Evolutionary conservation across 148 eudicot genomes (phyloP), one percentile per base, ranked within the genome.

Genomic region (Drosera capensis): DNA sequence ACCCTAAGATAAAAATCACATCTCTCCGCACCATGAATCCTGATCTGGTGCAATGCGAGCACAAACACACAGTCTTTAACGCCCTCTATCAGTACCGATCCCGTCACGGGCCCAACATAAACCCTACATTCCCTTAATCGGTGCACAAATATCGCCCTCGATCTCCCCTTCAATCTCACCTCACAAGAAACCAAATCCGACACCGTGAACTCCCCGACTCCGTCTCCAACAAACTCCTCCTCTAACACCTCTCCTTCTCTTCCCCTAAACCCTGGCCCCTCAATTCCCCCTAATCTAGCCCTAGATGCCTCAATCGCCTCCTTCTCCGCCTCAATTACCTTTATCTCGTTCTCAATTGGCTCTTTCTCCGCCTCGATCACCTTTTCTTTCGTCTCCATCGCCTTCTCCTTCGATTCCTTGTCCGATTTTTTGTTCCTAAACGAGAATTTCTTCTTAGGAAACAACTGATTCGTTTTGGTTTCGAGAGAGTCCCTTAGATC

Each of bases 11-110:
- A 79, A 57, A 82, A 82, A 49, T 82, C 94, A 72, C 85, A 69
- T 9, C 34, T 49, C 36, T 51, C 76, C 1, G 96, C 88, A 60
- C 71, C 68, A 70, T 82, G 96, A 60, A 82, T 67, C 79, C 96
- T 69, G 21, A 86, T 82, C 55, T 86, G 96, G 58, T 86, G 96
- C 7, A 94, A 86, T 0, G 94, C 94, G 68, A 86, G 44, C 43
- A 78, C 68, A 24, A 82, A 74, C 14, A 72, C 65, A 57, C 82
- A 79, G 8, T 49, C 73, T 34, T 76, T 80, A 34, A 61, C 96
- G 40, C 71, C 88, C 51, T 82, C 96, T 15, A 86, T 77, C 73
- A 86, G 57, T 46, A 73, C 68, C 11, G 96, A 86, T 14, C 96
- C 96, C 46, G 66, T 31, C 6, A 72, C 76, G 1, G 88, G 80